These are phyloP conservation scores for Ailanthus altissimus DNA, from an alignment of 345 rosid species.

Conservation along the genomic window DNA sequence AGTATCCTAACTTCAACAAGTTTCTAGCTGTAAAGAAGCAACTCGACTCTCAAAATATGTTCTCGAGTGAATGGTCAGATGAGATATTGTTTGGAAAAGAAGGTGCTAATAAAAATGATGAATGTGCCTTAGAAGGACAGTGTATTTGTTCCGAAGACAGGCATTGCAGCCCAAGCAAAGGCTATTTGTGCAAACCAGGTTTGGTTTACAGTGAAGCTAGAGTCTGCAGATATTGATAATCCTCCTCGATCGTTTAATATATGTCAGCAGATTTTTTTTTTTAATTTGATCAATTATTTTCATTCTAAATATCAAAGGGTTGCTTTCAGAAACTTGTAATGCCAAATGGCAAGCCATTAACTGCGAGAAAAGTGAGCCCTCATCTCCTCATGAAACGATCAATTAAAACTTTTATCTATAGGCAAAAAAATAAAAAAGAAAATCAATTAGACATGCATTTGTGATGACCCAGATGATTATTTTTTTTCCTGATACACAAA, in stretches of 20 bases:
- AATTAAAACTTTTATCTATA: too few species aligned
- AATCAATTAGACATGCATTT: too few species aligned
- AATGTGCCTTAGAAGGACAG: conserved; percentile 82
- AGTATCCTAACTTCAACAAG: conserved; percentile 46
- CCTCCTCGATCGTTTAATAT: neutral
- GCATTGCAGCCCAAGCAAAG: conserved; percentile 68
- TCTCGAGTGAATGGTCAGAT: conserved; percentile 81
- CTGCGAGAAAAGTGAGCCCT: too few species aligned
- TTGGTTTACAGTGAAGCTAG: conserved; percentile 64
- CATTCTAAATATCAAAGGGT: neutral
- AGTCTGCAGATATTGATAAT: conserved; percentile 59
- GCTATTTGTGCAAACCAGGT: conserved; percentile 67
- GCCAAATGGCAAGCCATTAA: too few species aligned
- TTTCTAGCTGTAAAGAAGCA: conserved; percentile 59
- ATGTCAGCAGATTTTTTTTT: too few species aligned
- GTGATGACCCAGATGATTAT: too few species aligned
- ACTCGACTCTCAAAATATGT: conserved; percentile 65
- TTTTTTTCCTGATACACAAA: too few species aligned
- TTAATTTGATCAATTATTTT: too few species aligned
- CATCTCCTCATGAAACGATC: too few species aligned
- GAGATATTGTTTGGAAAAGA: conserved; percentile 57
- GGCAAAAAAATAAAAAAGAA: too few species aligned
- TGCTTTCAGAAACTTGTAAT: neutral
- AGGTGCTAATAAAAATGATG: conserved; percentile 47
- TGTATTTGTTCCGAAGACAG: conserved; percentile 80